Base-by-base conservation (phyloP, 257 asterid species). In the Nicotiana tabacum region DNA sequence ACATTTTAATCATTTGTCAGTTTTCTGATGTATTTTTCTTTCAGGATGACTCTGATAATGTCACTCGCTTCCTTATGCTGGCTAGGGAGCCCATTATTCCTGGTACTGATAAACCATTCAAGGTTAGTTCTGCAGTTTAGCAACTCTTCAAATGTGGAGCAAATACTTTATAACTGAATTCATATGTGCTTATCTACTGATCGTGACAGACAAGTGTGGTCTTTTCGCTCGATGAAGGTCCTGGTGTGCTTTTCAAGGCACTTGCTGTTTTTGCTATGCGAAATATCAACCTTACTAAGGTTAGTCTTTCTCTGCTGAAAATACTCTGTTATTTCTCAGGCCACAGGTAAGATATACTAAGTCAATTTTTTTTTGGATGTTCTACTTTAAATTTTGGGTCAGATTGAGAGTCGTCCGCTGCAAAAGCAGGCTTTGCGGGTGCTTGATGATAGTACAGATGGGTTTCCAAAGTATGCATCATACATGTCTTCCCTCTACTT, bases 61-160 rank as follows among this genome's bases (percentile, higher is more conserved):
- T 96, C 77, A 96, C 99, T 88, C 97, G 99, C 57, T 96, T 96
- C 89, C 95, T 96, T 76, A 93, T 96, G 93, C 88, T 96, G 86
- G 99, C 98, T 62, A 91, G 99, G 87, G 99, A 94, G 85, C 99
- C 99, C 83, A 96, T 96, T 77, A 93, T 96, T 88, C 99, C 99
- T 60, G 95, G 98, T 85, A 89, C 85, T 74, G 90, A 94, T 85
- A 96, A 93, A 83, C 97, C 98, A 78, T 96, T 96, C 93, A 96
- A 96, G 98, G 99, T 96, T 81, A 82, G 89, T 76, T 48, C 27
- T 60, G 61, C 37, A 66, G 53, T 66, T 51, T 66, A 81, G 10
- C 60, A 48, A 51, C 64, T 51, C 53, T 74, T 51, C 1, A 58
- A 39, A 21, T 15, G 62, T 16, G 5, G 4, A 46, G 80, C 24